Evolutionary conservation across 768 basidiomycete species (phyloP), one percentile per base, ranked within the genome.

Genomic region (Russula sp.): DNA sequence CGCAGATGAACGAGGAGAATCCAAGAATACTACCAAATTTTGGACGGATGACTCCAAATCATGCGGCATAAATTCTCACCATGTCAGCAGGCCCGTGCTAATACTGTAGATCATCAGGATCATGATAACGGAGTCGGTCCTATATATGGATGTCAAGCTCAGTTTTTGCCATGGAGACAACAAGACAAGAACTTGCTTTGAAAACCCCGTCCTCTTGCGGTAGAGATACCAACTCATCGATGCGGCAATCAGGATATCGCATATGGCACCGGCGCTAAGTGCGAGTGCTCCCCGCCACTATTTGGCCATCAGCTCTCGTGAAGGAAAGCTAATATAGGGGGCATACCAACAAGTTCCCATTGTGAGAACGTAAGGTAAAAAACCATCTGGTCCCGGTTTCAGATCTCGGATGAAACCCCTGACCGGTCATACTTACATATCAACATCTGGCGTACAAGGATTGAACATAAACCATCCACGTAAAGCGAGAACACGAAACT

Each of bases 201-300:
- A 58, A 59, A 79, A 76, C 16, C 80, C 80, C 18, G 80, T 81
- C 34, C 77, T 75, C 65, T 72, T 70, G n/a, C 72, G 74, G 20
- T 73, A 74, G 51, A 83, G 71, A 59, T 77, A 79, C 65, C 77
- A 81, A 66, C 78, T 79, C 57, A 83, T 74, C 14, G 78, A 71
- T 50, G 71, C 61, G 3, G 81, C 81, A 50, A 82, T 81, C 59
- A 80, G 71, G 59, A 80, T 72, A 65, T 82, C 81, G 8, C 79
- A 75, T 13, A 75, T 75, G n/a, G 78, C 77, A 29, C 78, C 78
- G 56, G 77, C 75, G 41, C 78, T 77, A 8, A 73, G 32, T 1
- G 79, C 81, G 25, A 75, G 64, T 64, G 75, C 77, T 8, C 80
- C 78, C 14, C 82, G 75, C 81, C 81, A 81, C 81, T 76, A 57